These are phyloP conservation scores for Incumbomyces lentus DNA, from an alignment of 2,329 filamentous ascomycete genomes.

Conservation along the genomic window DNA sequence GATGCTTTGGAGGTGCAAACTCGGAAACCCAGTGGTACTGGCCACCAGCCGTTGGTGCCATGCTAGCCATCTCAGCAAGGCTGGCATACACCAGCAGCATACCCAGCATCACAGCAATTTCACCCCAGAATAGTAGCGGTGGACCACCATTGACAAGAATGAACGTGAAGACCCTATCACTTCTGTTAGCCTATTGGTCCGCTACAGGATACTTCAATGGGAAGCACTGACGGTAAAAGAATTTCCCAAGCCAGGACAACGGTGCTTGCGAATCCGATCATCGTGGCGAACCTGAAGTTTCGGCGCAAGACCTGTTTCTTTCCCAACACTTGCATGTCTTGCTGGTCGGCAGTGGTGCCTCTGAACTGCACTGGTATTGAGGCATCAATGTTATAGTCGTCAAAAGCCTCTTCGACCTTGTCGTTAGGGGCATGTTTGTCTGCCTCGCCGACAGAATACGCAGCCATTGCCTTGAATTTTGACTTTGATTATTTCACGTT, in stretches of 20 bases:
- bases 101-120: constrained; percentile 34
- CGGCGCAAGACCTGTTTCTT: constrained; percentile 28
- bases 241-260: constrained; percentile 34
- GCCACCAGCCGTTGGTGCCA: constrained; percentile 25
- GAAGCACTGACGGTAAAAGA: constrained; percentile 26
- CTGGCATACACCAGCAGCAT: constrained; percentile 15
- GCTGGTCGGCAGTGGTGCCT: constrained; percentile 26
- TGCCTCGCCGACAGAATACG: neutral
- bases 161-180: constrained; percentile 1
- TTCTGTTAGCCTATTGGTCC: neutral
- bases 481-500: too few relatives aligned
- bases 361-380: constrained; percentile 20
- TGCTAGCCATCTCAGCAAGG: constrained; percentile 23
- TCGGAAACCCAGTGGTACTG: constrained; percentile 29
- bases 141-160: constrained; percentile 13
- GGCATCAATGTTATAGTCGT: constrained; percentile 2
- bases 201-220: neutral
- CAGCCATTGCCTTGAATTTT: neutral
- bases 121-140: constrained; percentile 24
- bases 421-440: neutral
- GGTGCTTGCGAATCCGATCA: constrained; percentile 34
- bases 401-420: neutral
- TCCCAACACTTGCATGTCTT: constrained; percentile 28
- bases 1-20: constrained; percentile 18
- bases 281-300: constrained; percentile 34